These are phyloP conservation scores for Elongisporangium undulatum DNA, from an alignment of 352 stramenopile species.

Conservation along the genomic window DNA sequence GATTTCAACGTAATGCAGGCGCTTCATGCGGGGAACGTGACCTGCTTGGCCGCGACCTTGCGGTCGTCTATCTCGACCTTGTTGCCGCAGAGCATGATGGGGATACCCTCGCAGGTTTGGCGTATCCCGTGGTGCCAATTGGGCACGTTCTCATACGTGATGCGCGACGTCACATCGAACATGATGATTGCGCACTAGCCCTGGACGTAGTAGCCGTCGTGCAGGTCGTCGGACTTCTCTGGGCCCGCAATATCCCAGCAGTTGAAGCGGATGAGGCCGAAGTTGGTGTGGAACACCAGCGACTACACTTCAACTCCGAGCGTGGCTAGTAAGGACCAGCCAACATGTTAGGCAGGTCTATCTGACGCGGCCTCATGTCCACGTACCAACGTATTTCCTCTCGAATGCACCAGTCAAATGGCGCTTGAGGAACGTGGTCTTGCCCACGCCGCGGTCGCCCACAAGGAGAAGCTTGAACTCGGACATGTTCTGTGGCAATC, in stretches of 20 bases:
- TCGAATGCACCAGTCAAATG: slow-evolving; percentile 99
- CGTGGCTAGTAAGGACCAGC: slow-evolving; percentile 66
- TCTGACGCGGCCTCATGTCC: not conserved
- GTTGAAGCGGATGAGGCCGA: slow-evolving; percentile 99
- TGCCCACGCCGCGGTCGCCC: slow-evolving; percentile 98
- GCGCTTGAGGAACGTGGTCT: slow-evolving; percentile 99
- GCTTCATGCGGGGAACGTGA: slow-evolving; percentile 99
- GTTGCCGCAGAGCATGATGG: slow-evolving; percentile 99
- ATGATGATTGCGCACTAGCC: slow-evolving; percentile 99
- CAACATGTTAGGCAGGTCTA: not conserved
- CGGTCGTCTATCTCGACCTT: slow-evolving; percentile 99
- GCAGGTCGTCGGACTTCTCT: slow-evolving; percentile 97
- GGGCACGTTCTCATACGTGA: slow-evolving; percentile 99
- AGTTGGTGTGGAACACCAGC: slow-evolving; percentile 99
- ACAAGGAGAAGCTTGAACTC: slow-evolving; percentile 99
- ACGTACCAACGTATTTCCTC: slow-evolving; percentile 97
- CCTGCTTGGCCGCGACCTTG: slow-evolving; percentile 99
- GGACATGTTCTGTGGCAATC: slow-evolving; percentile 72
- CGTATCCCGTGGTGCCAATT: slow-evolving; percentile 99
- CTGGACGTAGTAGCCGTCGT: slow-evolving; percentile 98
- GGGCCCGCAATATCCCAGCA: slow-evolving; percentile 99
- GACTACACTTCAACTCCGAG: slow-evolving; percentile 99
- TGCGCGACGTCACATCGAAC: slow-evolving; percentile 98
- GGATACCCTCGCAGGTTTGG: slow-evolving; percentile 99
- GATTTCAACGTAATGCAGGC: slow-evolving; percentile 99